Evolutionary conservation across 129 eudicot species (phyloP).

Genomic region (Lactuca saligna): DNA sequence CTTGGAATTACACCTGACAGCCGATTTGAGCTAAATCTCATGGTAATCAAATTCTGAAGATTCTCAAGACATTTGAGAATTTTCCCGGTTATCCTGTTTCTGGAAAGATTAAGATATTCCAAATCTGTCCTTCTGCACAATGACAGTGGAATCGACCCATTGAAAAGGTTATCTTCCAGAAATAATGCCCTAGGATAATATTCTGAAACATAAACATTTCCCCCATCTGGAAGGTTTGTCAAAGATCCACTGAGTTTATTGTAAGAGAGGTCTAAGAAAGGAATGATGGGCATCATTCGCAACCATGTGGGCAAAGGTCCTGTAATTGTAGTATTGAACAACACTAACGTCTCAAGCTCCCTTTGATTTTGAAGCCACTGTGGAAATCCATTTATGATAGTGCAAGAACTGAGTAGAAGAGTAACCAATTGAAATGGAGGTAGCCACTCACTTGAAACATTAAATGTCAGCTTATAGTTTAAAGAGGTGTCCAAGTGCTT

Average conservation of each 20-base stretch:
- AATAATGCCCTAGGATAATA: not conserved
- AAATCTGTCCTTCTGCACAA: constrained; percentile 8
- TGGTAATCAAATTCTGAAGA: constrained; percentile 7
- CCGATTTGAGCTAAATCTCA: constrained; percentile 7
- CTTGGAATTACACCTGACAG: not conserved
- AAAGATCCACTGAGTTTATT: constrained; percentile 7
- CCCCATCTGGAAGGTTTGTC: constrained; percentile 3
- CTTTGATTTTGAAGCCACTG: too few relatives aligned
- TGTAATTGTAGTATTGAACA: too few relatives aligned
- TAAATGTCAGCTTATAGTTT: too few relatives aligned
- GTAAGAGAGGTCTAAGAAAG: too few relatives aligned
- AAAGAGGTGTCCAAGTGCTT: too few relatives aligned
- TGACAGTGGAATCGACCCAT: constrained; percentile 9
- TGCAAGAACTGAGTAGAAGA: constrained; percentile 1
- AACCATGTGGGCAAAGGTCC: too few relatives aligned
- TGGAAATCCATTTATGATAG: constrained; percentile 20
- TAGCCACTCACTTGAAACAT: too few relatives aligned
- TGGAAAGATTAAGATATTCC: constrained; percentile 15
- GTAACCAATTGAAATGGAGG: constrained; percentile 14
- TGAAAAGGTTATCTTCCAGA: constrained; percentile 4
- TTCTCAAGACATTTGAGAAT: constrained; percentile 27
- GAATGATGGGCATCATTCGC: too few relatives aligned
- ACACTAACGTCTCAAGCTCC: too few relatives aligned
- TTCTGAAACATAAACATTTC: not conserved
- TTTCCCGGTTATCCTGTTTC: constrained; percentile 25